Percentiles rank a stretch among this genome's conserved stretches.
These are phyloP conservation scores for Saccharomyces hybrid DNA, from an alignment of 1,139 yeast genomes.

Conservation along the genomic window DNA sequence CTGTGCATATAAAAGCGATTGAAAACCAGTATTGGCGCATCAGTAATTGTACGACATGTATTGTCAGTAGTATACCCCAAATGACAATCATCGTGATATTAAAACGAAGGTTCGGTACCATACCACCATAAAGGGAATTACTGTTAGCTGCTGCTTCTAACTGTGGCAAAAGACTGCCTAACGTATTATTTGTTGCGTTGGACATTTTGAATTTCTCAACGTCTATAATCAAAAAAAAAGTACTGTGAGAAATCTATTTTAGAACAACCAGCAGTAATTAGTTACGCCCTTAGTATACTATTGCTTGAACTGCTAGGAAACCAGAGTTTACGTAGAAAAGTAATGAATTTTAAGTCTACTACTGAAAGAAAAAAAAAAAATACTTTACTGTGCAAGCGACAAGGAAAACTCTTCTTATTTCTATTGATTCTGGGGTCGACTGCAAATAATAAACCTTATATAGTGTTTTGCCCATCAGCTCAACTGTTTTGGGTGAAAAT, in stretches of 20 bases:
- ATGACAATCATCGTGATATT: constrained; percentile 45
- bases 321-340: neutral
- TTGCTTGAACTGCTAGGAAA: neutral
- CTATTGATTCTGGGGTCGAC: neutral
- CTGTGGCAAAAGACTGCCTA: neutral
- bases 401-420: neutral
- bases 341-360: neutral
- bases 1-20: constrained; percentile 52
- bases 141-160: constrained; percentile 1
- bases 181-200: constrained; percentile 2
- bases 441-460: neutral
- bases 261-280: neutral
- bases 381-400: neutral
- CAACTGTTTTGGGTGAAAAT: neutral
- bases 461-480: neutral
- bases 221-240: neutral
- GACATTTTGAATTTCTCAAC: neutral
- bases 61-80: constrained; percentile 38
- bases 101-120: constrained; percentile 27
- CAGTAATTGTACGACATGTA: constrained; percentile 39
- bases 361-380: neutral
- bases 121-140: constrained; percentile 19
- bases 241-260: neutral
- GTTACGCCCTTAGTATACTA: neutral
- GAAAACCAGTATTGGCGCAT: constrained; percentile 73